Evolutionary conservation across 1,139 yeast genomes (phyloP), one percentile per base, ranked within the genome.

Genomic region (Lodderomyces elongisporus): DNA sequence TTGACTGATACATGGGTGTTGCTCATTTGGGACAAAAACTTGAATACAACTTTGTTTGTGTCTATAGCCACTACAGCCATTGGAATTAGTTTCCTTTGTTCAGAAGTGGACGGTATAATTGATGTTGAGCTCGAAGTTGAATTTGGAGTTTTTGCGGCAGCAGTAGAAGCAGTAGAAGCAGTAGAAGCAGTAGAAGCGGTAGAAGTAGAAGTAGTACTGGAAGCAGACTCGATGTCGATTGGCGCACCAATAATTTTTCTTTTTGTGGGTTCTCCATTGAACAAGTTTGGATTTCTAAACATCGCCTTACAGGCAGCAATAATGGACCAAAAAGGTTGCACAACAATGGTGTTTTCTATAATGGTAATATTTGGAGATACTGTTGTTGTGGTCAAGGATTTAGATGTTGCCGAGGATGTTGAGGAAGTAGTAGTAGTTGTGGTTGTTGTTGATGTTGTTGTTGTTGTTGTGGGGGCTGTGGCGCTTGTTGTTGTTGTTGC

Each of bases 281-380:
- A 71, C 41, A 71, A 65, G 28, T 65, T 68, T 12, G 74, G 74
- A 28, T 64, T 62, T 14, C 60, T 60, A 33, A 70, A 58, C 51
- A 80, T 69, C 0, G 82, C 72, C 42, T 74, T 77, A 14, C 73
- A 58, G 0, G 84, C 83, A 4, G 82, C 79, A 5, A 80, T 54
- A 37, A 79, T 64, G 0, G 83, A 67, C 89, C 89, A 81, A 17
- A 80, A 53, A 3, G 88, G 87, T 46, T 77, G 84, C 15, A 67
- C 62, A 2, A 66, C 55, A 3, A 54, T 43, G 25, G 53, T 54
- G 32, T 58, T 56, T 34, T 56, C 58, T 28, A 58, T 55, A 3
- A 62, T 58, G 1, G 64, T 58, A 5, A 56, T 45, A 32, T 47
- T 48, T 4, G 52, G 52, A 4, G 51, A 40, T 9, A 42, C 33